phyloP scores from a whole-genome alignment of 2,329 filamentous ascomycete genomes.

The Colletotrichum tropicale region DNA sequence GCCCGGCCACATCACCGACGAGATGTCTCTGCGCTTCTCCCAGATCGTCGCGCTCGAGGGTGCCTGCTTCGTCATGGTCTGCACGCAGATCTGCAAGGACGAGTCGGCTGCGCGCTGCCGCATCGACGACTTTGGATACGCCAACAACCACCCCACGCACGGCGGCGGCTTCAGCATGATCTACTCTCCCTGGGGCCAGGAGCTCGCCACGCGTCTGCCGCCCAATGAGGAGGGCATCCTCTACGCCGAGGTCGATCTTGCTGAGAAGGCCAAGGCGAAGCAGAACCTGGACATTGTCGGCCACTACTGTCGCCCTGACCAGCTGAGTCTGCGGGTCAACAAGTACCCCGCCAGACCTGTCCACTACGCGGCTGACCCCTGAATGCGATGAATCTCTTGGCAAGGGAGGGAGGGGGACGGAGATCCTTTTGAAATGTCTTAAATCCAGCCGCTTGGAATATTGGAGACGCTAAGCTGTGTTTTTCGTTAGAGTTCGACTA shows the following conservation, averaged over 20 bases:
- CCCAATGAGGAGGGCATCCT: conserved; percentile 36
- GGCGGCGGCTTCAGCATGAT: conserved; percentile 34
- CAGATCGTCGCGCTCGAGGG: conserved; percentile 49
- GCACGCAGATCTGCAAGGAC: conserved; percentile 43
- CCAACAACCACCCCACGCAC: conserved; percentile 15
- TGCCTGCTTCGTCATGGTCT: conserved; percentile 45
- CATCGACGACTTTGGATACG: conserved; percentile 20
- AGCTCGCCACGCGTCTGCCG: conserved; percentile 28
- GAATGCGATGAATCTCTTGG: not conserved
- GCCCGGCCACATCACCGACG: conserved; percentile 38
- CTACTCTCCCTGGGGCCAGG: conserved; percentile 32
- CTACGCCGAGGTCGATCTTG: conserved; percentile 40
- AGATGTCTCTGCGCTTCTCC: conserved; percentile 38
- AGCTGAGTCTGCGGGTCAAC: conserved; percentile 28
- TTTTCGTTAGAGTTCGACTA: not conserved
- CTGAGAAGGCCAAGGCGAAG: conserved; percentile 17
- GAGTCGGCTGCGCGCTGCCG: conserved; percentile 31
- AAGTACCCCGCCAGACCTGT: conserved; percentile 7
- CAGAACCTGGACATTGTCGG: conserved; percentile 22
- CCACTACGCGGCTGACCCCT: conserved; percentile 2
- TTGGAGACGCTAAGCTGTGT: not conserved
- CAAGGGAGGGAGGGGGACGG: not conserved
- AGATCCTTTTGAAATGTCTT: not conserved
- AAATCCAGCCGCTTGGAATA: not conserved
- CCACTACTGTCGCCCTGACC: conserved; percentile 42